These are phyloP conservation scores for Tanozyma kutaoensis DNA, from an alignment of 805 yeast species.

Conservation along the genomic window DNA sequence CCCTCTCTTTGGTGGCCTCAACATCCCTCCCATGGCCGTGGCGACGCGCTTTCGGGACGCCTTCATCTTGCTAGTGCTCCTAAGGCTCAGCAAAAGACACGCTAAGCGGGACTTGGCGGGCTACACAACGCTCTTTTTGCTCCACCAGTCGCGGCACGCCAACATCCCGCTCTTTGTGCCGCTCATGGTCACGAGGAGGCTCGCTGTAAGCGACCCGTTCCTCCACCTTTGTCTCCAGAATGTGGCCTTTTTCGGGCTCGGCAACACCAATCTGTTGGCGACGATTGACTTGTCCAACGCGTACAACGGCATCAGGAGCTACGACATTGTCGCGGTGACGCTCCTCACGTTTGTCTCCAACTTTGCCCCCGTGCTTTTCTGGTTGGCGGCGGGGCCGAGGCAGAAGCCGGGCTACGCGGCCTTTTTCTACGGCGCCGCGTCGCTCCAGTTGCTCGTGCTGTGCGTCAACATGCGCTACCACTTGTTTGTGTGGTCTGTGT, in stretches of 20 bases:
- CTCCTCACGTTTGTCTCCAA: conserved; percentile 69
- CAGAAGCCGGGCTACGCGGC: conserved; percentile 11
- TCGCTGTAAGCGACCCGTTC: conserved; percentile 5
- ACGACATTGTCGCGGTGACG: conserved; percentile 62
- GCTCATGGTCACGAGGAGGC: no score
- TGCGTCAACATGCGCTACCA: conserved; percentile 72
- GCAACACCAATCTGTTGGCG: conserved; percentile 86
- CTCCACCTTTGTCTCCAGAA: conserved; percentile 50
- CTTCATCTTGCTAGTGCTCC: no score
- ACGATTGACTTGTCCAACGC: conserved; percentile 86
- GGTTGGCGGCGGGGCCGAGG: conserved; percentile 44
- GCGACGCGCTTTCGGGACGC: no score
- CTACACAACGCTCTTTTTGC: no score
- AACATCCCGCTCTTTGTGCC: no score
- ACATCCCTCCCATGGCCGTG: no score
- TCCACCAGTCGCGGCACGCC: no score
- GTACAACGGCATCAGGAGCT: conserved; percentile 73
- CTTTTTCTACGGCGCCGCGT: conserved; percentile 48
- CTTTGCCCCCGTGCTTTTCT: conserved; percentile 75
- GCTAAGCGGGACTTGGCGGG: no score
- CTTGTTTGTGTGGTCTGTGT: conserved; percentile 94
- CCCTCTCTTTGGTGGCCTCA: no score
- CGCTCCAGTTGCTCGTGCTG: conserved; percentile 46
- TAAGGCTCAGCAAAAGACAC: no score
- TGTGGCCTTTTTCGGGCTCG: conserved; percentile 71